phyloP scores from a whole-genome alignment of 176 grass and related monocot species.

The Saccharum spontaneum region DNA sequence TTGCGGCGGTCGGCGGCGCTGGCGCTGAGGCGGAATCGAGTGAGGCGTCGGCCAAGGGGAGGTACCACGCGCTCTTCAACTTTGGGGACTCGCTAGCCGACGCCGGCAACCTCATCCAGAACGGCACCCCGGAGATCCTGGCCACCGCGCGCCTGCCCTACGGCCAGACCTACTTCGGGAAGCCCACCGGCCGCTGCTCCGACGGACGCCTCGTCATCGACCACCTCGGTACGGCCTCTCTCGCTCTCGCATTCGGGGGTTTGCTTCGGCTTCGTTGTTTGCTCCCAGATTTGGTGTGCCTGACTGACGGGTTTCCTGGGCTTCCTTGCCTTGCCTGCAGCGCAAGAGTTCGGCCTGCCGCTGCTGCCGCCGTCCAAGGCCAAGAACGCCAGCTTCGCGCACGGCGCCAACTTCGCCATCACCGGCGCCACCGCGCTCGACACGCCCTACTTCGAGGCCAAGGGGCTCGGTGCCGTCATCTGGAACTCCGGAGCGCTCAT shows the following conservation, averaged over 20 bases:
- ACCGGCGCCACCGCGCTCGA: constrained; percentile 80
- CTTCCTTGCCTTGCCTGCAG: too few species aligned
- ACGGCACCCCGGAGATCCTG: constrained; percentile 52
- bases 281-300: too few species aligned
- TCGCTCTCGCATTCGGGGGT: too few species aligned
- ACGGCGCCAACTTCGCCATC: constrained; percentile 86
- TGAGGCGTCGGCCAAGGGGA: constrained; percentile 27
- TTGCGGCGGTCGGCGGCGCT: background rate
- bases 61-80: constrained; percentile 61
- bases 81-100: constrained; percentile 73
- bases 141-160: constrained; percentile 51
- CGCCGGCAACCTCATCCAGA: constrained; percentile 63
- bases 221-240: too few species aligned
- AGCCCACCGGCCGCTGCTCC: constrained; percentile 71
- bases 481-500: constrained; percentile 76
- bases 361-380: constrained; percentile 74
- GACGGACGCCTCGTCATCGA: constrained; percentile 62
- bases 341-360: constrained; percentile 70
- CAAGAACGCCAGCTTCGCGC: constrained; percentile 59
- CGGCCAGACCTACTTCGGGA: constrained; percentile 53
- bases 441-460: constrained; percentile 61
- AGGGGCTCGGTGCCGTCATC: constrained; percentile 56
- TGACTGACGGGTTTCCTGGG: too few species aligned
- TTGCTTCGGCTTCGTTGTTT: too few species aligned
- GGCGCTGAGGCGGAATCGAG: background rate